Conservation (phyloP, 2,329 filamentous ascomycete species). For the Ophiostoma pallidulum region DNA sequence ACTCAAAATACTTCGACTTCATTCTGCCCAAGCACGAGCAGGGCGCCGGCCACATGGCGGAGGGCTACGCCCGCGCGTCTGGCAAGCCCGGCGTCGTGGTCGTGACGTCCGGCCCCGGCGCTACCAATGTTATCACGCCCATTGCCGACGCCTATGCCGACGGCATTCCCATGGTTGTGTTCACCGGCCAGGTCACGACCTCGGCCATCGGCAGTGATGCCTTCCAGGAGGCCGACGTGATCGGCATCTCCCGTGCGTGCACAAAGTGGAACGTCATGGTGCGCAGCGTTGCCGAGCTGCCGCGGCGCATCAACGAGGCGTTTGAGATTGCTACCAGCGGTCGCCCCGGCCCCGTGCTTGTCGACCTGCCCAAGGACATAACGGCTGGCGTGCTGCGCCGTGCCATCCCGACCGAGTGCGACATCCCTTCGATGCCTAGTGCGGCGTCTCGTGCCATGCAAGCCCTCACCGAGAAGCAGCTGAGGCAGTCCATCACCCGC, state of each 20-base stretch:
- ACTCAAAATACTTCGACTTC: conserved; percentile 94
- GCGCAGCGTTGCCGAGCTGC: conserved; percentile 87
- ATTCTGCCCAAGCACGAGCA: conserved; percentile 94
- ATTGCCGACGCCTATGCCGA: conserved; percentile 95
- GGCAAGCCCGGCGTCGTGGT: conserved; percentile 93
- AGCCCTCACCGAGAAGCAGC: conserved; percentile 61
- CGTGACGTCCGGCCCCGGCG: conserved; percentile 92
- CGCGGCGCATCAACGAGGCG: conserved; percentile 89
- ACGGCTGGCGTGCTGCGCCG: conserved; percentile 75
- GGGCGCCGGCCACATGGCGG: conserved; percentile 96
- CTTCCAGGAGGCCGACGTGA: conserved; percentile 92
- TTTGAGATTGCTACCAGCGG: conserved; percentile 97
- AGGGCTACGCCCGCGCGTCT: conserved; percentile 89
- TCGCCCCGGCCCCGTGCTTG: conserved; percentile 84
- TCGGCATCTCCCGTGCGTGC: conserved; percentile 88
- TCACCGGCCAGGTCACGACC: conserved; percentile 86
- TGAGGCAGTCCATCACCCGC: conserved; percentile 62
- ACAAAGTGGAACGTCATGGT: conserved; percentile 99
- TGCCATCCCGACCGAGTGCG: conserved; percentile 68
- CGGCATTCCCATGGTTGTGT: conserved; percentile 92
- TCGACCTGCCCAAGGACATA: conserved; percentile 94
- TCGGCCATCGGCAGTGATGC: conserved; percentile 87
- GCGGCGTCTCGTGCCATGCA: conserved; percentile 76
- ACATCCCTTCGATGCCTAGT: conserved; percentile 71
- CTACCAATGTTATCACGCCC: conserved; percentile 92